Percentiles rank a stretch among this genome's conserved stretches.
These are phyloP conservation scores for Trichosporon sp. DNA, from an alignment of 1,284 basidiomycete genomes.

Conservation along the genomic window DNA sequence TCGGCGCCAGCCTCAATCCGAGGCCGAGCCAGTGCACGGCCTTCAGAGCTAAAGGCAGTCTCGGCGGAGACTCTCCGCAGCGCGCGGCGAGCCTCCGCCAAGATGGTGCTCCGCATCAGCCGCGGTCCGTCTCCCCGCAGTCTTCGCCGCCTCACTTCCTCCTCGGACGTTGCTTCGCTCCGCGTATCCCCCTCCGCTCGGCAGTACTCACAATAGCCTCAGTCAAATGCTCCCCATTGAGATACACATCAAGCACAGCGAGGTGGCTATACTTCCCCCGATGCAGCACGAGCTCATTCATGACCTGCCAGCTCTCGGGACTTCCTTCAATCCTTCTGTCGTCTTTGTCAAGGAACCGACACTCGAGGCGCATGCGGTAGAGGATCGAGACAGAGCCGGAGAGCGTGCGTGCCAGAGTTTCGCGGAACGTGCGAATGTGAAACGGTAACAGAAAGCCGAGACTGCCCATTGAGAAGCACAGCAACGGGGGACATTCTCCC, in stretches of 20 bases:
- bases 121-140: no score
- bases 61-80: no score
- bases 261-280: conserved; percentile 84
- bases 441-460: conserved; percentile 93
- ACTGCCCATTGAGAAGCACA: conserved; percentile 95
- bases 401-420: conserved; percentile 67
- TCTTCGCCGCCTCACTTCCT: no score
- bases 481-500: conserved; percentile 86
- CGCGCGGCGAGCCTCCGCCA: no score
- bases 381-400: conserved; percentile 54
- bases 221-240: conserved; percentile 89
- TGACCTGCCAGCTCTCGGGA: conserved; percentile 76
- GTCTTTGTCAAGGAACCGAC: conserved; percentile 63
- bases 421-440: conserved; percentile 53
- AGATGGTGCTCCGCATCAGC: no score
- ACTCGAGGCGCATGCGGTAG: conserved; percentile 78
- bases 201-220: conserved; percentile 74
- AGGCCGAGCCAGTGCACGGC: no score
- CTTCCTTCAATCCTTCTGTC: conserved; percentile 53
- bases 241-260: conserved; percentile 86
- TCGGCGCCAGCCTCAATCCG: no score
- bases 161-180: no score
- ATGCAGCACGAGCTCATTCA: conserved; percentile 94
- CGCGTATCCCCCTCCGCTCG: background rate
- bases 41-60: no score